Percentiles rank a stretch among this genome's conserved stretches.
phyloP scores from a whole-genome alignment of 2,329 filamentous ascomycete species.

The Penicillium sp. region DNA sequence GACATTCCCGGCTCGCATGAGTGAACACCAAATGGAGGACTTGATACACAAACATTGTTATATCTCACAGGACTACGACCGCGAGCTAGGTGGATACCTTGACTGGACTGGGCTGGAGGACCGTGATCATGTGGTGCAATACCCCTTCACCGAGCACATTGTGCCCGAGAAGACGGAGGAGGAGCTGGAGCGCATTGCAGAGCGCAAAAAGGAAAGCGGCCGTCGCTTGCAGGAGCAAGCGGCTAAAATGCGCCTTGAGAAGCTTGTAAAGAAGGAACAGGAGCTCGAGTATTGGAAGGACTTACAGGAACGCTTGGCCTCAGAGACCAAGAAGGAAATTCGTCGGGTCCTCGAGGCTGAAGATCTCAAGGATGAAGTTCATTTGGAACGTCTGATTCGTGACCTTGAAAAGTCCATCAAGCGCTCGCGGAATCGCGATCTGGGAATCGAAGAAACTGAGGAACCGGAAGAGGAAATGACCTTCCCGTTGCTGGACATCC shows the following conservation, averaged over 20 bases:
- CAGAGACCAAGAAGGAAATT: constrained; percentile 84
- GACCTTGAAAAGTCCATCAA: constrained; percentile 88
- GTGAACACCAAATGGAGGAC: constrained; percentile 76
- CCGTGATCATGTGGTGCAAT: constrained; percentile 81
- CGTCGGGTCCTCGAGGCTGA: constrained; percentile 80
- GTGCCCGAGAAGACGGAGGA: constrained; percentile 89
- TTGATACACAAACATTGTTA: constrained; percentile 88
- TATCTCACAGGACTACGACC: constrained; percentile 74
- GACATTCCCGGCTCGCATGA: constrained; percentile 78
- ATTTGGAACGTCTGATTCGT: constrained; percentile 75
- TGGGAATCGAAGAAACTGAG: constrained; percentile 75
- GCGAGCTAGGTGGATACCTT: constrained; percentile 68
- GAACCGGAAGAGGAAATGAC: constrained; percentile 72
- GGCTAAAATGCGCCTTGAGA: constrained; percentile 93
- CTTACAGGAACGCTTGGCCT: constrained; percentile 64
- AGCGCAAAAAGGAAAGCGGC: constrained; percentile 92
- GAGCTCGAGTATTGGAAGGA: constrained; percentile 91
- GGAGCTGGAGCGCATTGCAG: constrained; percentile 80
- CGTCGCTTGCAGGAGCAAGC: constrained; percentile 89
- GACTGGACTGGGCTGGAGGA: constrained; percentile 92
- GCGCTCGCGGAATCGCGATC: constrained; percentile 85
- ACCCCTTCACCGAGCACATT: constrained; percentile 87
- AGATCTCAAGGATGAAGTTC: constrained; percentile 84
- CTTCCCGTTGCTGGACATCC: constrained; percentile 80
- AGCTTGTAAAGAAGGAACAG: constrained; percentile 90